Evolutionary conservation across 345 rosid genomes (phyloP).

Genomic region (Salix brachista): DNA sequence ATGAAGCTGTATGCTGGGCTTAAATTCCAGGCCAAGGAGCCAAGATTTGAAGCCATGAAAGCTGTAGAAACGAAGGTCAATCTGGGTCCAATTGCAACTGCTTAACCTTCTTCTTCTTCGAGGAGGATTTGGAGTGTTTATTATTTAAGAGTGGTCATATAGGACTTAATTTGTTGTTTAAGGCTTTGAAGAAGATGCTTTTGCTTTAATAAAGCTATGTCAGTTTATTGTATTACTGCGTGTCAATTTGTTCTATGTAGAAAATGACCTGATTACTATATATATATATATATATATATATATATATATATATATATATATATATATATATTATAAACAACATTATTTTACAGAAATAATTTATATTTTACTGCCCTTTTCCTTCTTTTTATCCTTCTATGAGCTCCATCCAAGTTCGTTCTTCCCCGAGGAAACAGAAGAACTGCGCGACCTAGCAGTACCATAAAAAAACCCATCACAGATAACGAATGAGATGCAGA

Average conservation of each 20-base stretch:
- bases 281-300: too few relatives aligned
- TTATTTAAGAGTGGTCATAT: neutral
- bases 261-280: neutral
- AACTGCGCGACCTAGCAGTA: neutral
- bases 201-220: neutral
- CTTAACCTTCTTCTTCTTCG: conserved; percentile 12
- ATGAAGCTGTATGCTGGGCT: conserved; percentile 72
- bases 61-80: conserved; percentile 28
- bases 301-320: too few relatives aligned
- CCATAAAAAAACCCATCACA: neutral
- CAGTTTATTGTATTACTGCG: neutral
- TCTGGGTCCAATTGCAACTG: conserved; percentile 40
- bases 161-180: neutral
- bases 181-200: neutral
- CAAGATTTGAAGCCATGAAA: conserved; percentile 93
- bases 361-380: neutral
- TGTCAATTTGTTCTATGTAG: neutral
- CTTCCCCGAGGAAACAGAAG: neutral
- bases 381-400: neutral
- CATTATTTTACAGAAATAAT: neutral
- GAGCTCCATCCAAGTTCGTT: neutral
- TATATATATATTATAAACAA: neutral
- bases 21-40: conserved; percentile 88
- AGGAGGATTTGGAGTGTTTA: neutral
- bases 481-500: neutral